Evolutionary conservation across 768 basidiomycete species (phyloP).

Genomic region (Lactarius akahatsu): DNA sequence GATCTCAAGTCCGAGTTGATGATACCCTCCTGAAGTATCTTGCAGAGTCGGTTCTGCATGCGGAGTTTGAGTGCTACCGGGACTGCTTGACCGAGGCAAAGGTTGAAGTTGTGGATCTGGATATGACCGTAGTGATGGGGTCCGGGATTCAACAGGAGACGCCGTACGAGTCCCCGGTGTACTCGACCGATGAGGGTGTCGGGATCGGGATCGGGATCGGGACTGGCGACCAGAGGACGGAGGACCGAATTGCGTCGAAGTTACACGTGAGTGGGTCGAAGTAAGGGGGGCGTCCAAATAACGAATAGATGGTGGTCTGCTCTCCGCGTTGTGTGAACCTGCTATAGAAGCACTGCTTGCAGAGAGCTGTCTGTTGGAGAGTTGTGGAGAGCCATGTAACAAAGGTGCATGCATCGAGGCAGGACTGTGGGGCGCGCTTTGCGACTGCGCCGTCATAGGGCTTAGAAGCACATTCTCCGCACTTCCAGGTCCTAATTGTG

Average conservation of each 20-base stretch:
- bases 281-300: neutral
- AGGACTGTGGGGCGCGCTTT: neutral
- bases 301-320: neutral
- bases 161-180: no score
- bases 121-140: no score
- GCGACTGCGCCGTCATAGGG: neutral
- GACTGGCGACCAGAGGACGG: neutral
- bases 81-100: neutral
- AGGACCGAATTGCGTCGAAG: constrained; percentile 1
- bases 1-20: no score
- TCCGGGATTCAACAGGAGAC: no score
- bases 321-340: neutral
- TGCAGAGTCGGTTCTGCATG: no score
- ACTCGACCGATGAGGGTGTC: no score
- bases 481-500: neutral
- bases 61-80: neutral
- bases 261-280: neutral
- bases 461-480: neutral
- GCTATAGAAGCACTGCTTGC: neutral
- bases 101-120: neutral
- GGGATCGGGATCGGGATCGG: no score
- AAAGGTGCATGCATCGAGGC: neutral
- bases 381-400: neutral
- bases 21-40: no score
- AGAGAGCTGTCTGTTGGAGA: neutral